Evolutionary conservation across 2,329 filamentous ascomycete genomes (phyloP).

Genomic region (Pseudogymnoascus destructans): DNA sequence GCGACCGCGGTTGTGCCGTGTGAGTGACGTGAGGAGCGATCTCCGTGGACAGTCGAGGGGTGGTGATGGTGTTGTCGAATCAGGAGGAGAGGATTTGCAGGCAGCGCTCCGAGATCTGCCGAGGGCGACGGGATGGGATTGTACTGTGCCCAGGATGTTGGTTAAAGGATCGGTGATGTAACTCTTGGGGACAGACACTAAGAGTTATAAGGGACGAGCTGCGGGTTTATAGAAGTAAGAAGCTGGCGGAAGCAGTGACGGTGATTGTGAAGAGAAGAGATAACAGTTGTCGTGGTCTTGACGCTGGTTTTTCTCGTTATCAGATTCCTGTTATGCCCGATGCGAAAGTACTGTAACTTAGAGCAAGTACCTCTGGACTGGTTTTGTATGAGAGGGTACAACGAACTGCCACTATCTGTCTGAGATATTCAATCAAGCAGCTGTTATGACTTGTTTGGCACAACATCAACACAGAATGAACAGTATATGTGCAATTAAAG

Average conservation of each 20-base stretch:
- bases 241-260: neutral
- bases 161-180: neutral
- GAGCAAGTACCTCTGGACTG: neutral
- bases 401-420: neutral
- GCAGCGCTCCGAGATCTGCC: conserved; percentile 1
- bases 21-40: neutral
- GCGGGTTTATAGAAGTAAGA: neutral
- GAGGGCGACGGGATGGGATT: neutral
- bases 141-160: neutral
- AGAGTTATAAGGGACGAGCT: neutral
- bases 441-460: too few relatives aligned
- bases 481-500: neutral
- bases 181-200: neutral
- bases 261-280: neutral
- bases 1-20: neutral
- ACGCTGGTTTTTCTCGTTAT: neutral
- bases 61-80: conserved; percentile 2
- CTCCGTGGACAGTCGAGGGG: neutral
- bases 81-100: neutral
- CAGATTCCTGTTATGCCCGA: neutral
- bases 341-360: neutral
- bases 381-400: neutral
- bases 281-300: neutral
- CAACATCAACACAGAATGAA: neutral
- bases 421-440: neutral